Conservation (phyloP, 2,329 filamentous ascomycete genomes). For the Raffaelea albimanens region DNA sequence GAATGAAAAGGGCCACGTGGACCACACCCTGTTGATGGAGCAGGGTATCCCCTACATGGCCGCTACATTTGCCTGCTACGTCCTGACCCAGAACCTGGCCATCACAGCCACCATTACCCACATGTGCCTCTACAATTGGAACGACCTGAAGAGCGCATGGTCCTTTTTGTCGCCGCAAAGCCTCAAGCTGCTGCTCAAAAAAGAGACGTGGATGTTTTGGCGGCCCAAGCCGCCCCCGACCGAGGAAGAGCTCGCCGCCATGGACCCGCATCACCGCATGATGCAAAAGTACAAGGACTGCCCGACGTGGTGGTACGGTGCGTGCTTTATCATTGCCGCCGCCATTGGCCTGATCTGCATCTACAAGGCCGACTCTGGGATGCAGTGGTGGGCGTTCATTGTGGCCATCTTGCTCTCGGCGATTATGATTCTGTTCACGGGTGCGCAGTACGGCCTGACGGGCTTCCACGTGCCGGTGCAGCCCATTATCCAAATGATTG, state of each 20-base stretch:
- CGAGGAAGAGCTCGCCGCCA: not conserved
- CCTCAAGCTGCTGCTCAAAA: not conserved
- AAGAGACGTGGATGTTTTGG: not conserved
- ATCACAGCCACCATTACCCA: constrained; percentile 34
- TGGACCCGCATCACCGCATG: constrained; percentile 22
- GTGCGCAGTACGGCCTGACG: constrained; percentile 25
- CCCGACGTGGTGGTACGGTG: constrained; percentile 13
- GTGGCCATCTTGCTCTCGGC: constrained; percentile 24
- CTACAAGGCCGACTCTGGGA: constrained; percentile 24
- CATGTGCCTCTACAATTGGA: constrained; percentile 13
- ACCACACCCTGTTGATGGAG: constrained; percentile 21
- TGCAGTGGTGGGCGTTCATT: constrained; percentile 33
- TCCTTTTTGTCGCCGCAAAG: not conserved
- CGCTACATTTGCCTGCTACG: constrained; percentile 25
- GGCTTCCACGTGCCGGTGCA: constrained; percentile 28
- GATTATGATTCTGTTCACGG: constrained; percentile 28
- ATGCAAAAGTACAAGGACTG: constrained; percentile 12
- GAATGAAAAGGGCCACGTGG: constrained; percentile 26
- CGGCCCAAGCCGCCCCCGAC: not conserved
- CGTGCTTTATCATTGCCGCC: constrained; percentile 23
- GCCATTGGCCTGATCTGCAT: constrained; percentile 27
- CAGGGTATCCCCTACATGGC: constrained; percentile 32
- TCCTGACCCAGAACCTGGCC: constrained; percentile 34
- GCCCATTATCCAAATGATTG: constrained; percentile 21
- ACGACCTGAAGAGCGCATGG: constrained; percentile 10